A percentile compares a stretch with the other conserved stretches of the same genome.
Conservation (phyloP, 2,329 filamentous ascomycete genomes). For the Nemania sp. region DNA sequence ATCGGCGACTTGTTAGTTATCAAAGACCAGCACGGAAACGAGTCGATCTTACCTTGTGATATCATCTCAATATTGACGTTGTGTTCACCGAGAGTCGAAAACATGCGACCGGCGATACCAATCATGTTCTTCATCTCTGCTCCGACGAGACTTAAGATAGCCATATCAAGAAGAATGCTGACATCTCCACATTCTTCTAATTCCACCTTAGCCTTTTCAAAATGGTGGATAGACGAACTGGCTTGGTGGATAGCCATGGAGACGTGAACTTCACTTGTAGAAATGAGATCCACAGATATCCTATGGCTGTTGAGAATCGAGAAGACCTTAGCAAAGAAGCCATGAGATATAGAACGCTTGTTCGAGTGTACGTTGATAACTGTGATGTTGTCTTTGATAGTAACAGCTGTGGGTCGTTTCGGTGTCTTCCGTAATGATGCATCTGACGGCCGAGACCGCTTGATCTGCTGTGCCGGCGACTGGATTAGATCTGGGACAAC, state of each 20-base stretch:
- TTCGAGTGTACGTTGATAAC: slow-evolving; percentile 99
- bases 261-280: slow-evolving; percentile 95
- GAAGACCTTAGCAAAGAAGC: slow-evolving; percentile 95
- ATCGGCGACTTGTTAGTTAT: slow-evolving; percentile 15
- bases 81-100: slow-evolving; percentile 91
- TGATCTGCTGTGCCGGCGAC: slow-evolving; percentile 69
- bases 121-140: slow-evolving; percentile 98
- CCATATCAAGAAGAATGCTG: slow-evolving; percentile 91
- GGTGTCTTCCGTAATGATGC: slow-evolving; percentile 68
- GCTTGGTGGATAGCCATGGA: slow-evolving; percentile 95
- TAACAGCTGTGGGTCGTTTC: slow-evolving; percentile 87
- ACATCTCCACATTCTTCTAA: slow-evolving; percentile 87
- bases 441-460: slow-evolving; percentile 61
- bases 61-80: slow-evolving; percentile 99
- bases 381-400: slow-evolving; percentile 96
- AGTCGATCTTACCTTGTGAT: slow-evolving; percentile 80
- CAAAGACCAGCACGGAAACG: not conserved
- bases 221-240: slow-evolving; percentile 69
- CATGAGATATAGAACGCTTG: slow-evolving; percentile 94
- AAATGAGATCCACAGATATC: slow-evolving; percentile 95
- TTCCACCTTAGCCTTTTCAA: slow-evolving; percentile 76
- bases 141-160: slow-evolving; percentile 93
- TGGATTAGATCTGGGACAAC: slow-evolving; percentile 79
- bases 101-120: slow-evolving; percentile 93
- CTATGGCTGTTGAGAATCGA: slow-evolving; percentile 87